Evolutionary conservation across 2,329 filamentous ascomycete species (phyloP).

Genomic region (Fusarium hainanense): DNA sequence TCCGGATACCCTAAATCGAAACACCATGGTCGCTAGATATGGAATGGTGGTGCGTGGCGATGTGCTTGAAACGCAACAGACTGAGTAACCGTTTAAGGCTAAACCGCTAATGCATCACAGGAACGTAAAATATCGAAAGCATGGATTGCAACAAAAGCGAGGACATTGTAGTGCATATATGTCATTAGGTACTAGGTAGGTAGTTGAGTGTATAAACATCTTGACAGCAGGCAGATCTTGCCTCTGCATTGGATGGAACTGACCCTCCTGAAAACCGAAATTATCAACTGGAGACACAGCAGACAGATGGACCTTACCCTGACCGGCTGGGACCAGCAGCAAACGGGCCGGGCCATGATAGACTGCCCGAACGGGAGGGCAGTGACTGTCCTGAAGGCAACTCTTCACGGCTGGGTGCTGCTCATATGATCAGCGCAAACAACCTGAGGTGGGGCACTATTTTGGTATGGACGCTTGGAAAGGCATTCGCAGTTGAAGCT

Average conservation of each 20-base stretch:
- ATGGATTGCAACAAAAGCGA: neutral
- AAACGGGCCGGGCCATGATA: constrained; percentile 27
- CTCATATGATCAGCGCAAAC: constrained; percentile 14
- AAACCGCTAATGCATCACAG: constrained; percentile 19
- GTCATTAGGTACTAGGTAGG: neutral
- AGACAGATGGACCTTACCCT: neutral
- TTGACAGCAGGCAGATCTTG: neutral
- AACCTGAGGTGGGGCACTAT: constrained; percentile 7
- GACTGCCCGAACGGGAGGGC: neutral
- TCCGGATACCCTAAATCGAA: constrained; percentile 16
- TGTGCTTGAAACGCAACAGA: constrained; percentile 24
- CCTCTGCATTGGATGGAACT: neutral
- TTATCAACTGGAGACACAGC: neutral
- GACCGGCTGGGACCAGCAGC: constrained; percentile 8
- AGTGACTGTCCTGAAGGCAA: neutral
- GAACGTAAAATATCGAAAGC: constrained; percentile 4
- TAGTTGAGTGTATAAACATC: neutral
- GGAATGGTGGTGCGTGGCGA: constrained; percentile 38
- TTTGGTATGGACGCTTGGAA: neutral
- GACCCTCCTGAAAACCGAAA: neutral
- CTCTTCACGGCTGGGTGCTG: constrained; percentile 5
- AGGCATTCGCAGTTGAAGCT: constrained; percentile 16
- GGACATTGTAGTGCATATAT: neutral
- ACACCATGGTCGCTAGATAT: constrained; percentile 11
- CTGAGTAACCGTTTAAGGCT: constrained; percentile 9